Base-by-base conservation (phyloP, 1,284 basidiomycete genomes). In the Microbotryum lychnidis-dioicae region DNA sequence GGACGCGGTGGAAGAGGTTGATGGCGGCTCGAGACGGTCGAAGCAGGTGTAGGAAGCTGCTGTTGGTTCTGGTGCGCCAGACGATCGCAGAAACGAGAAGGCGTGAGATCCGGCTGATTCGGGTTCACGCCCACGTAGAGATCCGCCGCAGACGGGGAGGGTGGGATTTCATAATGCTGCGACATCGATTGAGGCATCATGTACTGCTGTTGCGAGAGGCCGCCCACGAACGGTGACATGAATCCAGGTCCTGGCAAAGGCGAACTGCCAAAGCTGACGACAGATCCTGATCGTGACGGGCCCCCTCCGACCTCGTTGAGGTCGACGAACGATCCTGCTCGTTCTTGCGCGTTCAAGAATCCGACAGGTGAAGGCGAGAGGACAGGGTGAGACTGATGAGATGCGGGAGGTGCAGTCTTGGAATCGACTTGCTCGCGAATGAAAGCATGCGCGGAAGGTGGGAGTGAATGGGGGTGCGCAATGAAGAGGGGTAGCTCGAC, bases 401-500 rank as follows among this genome's bases (percentile, higher is more conserved):
- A 31, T 6, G 8, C 37, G 55, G 45, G 12, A 56, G 56, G 29
- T 52, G 42, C 46, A 8, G 42, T 33, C 37, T 42, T 42, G 12
- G 37, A 14, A 42, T 42, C 37, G 37, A 4, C 37, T 42, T 61
- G 65, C 12, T 57, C 27, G 14, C 48, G 37, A 29, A 59, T 53
- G 56, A 62, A 62, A 33, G 51, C 56, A 31, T 68, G 61, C 2
- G 67, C 69, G 6, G 67, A 63, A 42, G 56, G 57, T 1, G 72
- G 71, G 20, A 73, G 59, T 0, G 72, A 72, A 21, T 62, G 61
- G 21, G 69, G 68, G 54, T 73, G 71, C 0, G 69, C 66, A 31
- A 73, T 60, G 53, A 60, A 71, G 50, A 73, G 60, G 0, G 72
- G 72, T 18, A 73, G 47, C 50, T 73, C 72, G 52, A 73, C 60